These are phyloP conservation scores for Malassezia furfur DNA, from an alignment of 1,284 basidiomycete genomes.

Conservation along the genomic window DNA sequence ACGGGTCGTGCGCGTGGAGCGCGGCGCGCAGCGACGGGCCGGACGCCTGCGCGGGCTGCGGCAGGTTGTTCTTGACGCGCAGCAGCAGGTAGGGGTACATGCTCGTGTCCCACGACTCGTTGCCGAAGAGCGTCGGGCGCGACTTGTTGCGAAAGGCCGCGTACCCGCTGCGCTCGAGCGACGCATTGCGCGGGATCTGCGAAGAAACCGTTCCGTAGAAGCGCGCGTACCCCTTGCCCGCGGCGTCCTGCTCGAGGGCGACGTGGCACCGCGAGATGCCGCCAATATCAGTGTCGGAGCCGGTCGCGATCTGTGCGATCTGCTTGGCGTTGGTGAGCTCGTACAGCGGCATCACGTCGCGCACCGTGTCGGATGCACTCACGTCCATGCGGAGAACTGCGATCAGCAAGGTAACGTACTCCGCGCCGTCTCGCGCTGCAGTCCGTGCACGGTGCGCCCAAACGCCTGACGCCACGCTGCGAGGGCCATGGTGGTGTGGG, in stretches of 20 bases:
- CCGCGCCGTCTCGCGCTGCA: constrained; percentile 31
- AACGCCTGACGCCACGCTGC: constrained; percentile 31
- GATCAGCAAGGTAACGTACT: constrained; percentile 15
- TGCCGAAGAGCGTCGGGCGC: constrained; percentile 64
- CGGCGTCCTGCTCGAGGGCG: constrained; percentile 22
- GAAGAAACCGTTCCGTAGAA: constrained; percentile 48
- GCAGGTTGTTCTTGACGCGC: constrained; percentile 55
- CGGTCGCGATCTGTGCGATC: constrained; percentile 55
- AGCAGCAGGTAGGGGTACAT: constrained; percentile 67
- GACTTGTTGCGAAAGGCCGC: constrained; percentile 71
- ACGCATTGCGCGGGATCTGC: constrained; percentile 41
- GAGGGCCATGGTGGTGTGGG: constrained; percentile 25
- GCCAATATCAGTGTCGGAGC: constrained; percentile 74
- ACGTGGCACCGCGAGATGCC: constrained; percentile 60
- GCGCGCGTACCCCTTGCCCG: constrained; percentile 21
- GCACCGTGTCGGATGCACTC: constrained; percentile 22
- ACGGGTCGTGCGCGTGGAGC: constrained; percentile 27
- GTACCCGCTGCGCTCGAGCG: constrained; percentile 51
- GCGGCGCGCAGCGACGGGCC: constrained; percentile 24
- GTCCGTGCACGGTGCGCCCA: constrained; percentile 30
- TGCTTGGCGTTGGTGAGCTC: constrained; percentile 22
- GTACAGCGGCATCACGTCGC: constrained; percentile 30
- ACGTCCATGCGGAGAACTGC: constrained; percentile 43
- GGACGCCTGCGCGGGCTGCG: constrained; percentile 12
- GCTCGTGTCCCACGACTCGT: constrained; percentile 68